Base-by-base conservation (phyloP, 805 yeast species). In the Sugiyamaella qingdaonensis region DNA sequence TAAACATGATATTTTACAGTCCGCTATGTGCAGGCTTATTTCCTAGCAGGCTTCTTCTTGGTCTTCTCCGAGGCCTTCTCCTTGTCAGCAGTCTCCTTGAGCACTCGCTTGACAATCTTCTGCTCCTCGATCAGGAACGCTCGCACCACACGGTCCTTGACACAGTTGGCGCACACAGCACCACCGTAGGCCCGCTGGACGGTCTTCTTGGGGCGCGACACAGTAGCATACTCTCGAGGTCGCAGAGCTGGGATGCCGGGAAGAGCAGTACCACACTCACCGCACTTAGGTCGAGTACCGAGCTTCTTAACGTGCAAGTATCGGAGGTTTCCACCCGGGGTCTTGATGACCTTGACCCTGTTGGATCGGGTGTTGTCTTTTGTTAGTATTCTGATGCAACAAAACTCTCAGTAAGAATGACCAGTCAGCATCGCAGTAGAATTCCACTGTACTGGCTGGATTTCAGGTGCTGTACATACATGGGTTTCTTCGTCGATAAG, bases 181-280 rank as follows among this genome's bases (percentile, higher is more conserved):
- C 99, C 99, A 84, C 99, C 99, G 92, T 94, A 94, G 70, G 97
- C 91, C 85, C 99, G 94, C 74, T 92, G 91, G 68, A 94, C 99
- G 68, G 96, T 87, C 86, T 94, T 94, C 83, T 86, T 87, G 73
- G 96, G 89, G 83, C 86, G 91, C 67, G 98, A 89, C 68, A 92
- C 83, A 68, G 80, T 78, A 69, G 97, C 97, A 83, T 88, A 91
- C 81, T 89, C 82, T 81, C 97, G 88, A 82, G 99, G 98, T 85
- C 99, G 90, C 75, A 92, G 82, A 68, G 96, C 80, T 65, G 95
- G 83, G 73, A 94, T 76, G 82, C 96, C 96, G 65, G 88, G 82
- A 68, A 88, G 82, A 70, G 85, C 84, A 58, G 62, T 57, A 61
- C 84, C 84, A 69, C 84, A 79, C 77, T 80, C 85, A 71, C 85